These are phyloP conservation scores for Annona squamosa DNA, from an alignment of 164 flowering plant genomes.

Conservation along the genomic window DNA sequence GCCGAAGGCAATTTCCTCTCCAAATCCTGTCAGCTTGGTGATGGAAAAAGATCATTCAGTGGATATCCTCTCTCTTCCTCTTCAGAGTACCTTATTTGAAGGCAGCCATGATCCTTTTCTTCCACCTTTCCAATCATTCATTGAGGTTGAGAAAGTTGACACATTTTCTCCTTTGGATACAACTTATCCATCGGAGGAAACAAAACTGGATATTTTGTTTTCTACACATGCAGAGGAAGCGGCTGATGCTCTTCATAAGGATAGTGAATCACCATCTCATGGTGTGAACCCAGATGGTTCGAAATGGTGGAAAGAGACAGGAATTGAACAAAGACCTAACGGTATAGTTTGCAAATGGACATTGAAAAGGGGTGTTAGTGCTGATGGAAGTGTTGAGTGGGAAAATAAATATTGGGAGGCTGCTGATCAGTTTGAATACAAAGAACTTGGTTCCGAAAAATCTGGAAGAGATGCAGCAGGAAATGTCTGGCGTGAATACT, in stretches of 20 bases:
- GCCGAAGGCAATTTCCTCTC: slow-evolving; percentile 21
- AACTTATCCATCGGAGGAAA: slow-evolving; percentile 30
- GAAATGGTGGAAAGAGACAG: slow-evolving; percentile 92
- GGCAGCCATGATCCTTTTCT: slow-evolving; percentile 32
- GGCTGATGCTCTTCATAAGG: slow-evolving; percentile 47
- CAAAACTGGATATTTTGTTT: slow-evolving; percentile 38
- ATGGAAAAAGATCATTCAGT: slow-evolving; percentile 51
- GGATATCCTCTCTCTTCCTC: slow-evolving; percentile 54
- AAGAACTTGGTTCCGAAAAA: slow-evolving; percentile 97
- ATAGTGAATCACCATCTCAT: slow-evolving; percentile 23
- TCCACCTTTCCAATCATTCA: slow-evolving; percentile 73
- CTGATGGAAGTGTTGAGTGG: slow-evolving; percentile 73
- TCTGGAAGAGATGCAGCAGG: slow-evolving; percentile 89
- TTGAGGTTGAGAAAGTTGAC: slow-evolving; percentile 42
- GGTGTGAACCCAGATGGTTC: slow-evolving; percentile 73
- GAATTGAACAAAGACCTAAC: slow-evolving; percentile 68
- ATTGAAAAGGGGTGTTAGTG: slow-evolving; percentile 76
- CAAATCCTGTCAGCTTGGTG: slow-evolving; percentile 27
- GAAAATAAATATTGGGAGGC: slow-evolving; percentile 98
- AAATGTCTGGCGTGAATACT: slow-evolving; percentile 89
- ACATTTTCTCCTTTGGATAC: slow-evolving; percentile 21
- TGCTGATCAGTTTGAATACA: slow-evolving; percentile 62
- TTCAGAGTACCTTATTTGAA: slow-evolving; percentile 45
- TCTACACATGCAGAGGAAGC: slow-evolving; percentile 69
- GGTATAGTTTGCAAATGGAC: slow-evolving; percentile 96